Percentiles rank a stretch among this genome's conserved stretches.
Evolutionary conservation across 768 basidiomycete species (phyloP).

Genomic region (Hypholoma sublateritium): DNA sequence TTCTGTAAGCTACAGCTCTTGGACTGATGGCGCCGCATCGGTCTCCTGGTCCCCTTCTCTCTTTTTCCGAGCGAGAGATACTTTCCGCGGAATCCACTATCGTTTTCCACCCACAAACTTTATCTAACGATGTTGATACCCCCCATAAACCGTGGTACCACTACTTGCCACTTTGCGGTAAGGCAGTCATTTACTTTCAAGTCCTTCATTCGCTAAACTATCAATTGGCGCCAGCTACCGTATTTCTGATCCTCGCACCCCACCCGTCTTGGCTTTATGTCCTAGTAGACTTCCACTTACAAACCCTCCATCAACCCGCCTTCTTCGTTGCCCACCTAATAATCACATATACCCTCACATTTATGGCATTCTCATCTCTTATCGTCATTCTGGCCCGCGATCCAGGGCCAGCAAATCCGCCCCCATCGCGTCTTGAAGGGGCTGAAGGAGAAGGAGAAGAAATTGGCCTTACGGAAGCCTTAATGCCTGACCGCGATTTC

Average conservation of each 20-base stretch:
- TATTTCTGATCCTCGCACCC: slow-evolving; percentile 64
- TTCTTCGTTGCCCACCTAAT: slow-evolving; percentile 54
- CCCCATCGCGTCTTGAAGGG: slow-evolving; percentile 16
- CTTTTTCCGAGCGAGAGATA: slow-evolving; percentile 20
- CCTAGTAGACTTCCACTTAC: slow-evolving; percentile 66
- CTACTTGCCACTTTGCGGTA: slow-evolving; percentile 58
- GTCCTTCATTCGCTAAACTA: not conserved
- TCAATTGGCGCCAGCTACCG: slow-evolving; percentile 26
- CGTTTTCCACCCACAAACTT: slow-evolving; percentile 13
- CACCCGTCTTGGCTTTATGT: slow-evolving; percentile 74
- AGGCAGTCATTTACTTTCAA: slow-evolving; percentile 15
- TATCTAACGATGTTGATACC: slow-evolving; percentile 23
- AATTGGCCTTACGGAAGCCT: slow-evolving; percentile 57
- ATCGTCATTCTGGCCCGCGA: slow-evolving; percentile 72
- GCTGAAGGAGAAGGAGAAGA: slow-evolving; percentile 33
- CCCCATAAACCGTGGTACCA: slow-evolving; percentile 52
- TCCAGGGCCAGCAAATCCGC: slow-evolving; percentile 58
- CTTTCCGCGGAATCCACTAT: slow-evolving; percentile 17
- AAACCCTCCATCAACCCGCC: slow-evolving; percentile 45
- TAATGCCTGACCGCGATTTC: slow-evolving; percentile 55
- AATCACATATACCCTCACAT: slow-evolving; percentile 63
- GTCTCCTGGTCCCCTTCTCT: slow-evolving; percentile 19
- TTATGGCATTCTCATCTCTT: slow-evolving; percentile 71
- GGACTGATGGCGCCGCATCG: slow-evolving; percentile 16
- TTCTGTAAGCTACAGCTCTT: not conserved